Evolutionary conservation across 106 monocot species (phyloP).

Genomic region (Xerophyta viscosa): DNA sequence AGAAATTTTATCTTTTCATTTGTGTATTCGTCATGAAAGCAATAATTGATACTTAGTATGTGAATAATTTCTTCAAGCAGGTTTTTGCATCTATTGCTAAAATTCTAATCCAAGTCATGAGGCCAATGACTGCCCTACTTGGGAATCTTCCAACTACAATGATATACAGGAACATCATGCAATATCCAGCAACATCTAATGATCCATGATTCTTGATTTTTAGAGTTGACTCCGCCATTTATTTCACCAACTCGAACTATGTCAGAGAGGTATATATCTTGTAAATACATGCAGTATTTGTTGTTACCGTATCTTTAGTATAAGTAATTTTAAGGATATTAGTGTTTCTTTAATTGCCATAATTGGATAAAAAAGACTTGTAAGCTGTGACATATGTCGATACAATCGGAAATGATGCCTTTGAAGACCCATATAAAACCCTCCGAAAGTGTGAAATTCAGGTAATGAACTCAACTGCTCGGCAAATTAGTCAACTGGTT

Average conservation of each 20-base stretch:
- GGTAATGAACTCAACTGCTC: too few species aligned
- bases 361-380: too few species aligned
- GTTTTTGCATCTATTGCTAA: conserved; percentile 53
- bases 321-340: too few species aligned
- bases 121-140: conserved; percentile 47
- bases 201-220: conserved; percentile 38
- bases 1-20: too few species aligned
- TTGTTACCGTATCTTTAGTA: too few species aligned
- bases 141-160: conserved; percentile 50
- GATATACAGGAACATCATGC: conserved; percentile 50
- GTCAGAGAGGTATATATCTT: conserved; percentile 50
- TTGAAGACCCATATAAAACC: conserved; percentile 45
- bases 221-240: conserved; percentile 66
- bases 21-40: not conserved
- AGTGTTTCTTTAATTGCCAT: too few species aligned
- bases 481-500: too few species aligned
- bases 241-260: conserved; percentile 63
- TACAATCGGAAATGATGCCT: conserved; percentile 60
- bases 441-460: conserved; percentile 45
- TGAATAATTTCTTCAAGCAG: conserved; percentile 11
- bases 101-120: conserved; percentile 56
- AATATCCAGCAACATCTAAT: conserved; percentile 44
- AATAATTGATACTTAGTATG: not conserved
- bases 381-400: conserved; percentile 76
- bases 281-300: too few species aligned